Evolutionary conservation across 257 asterid genomes (phyloP).

Genomic region (Penstemon barbatus): DNA sequence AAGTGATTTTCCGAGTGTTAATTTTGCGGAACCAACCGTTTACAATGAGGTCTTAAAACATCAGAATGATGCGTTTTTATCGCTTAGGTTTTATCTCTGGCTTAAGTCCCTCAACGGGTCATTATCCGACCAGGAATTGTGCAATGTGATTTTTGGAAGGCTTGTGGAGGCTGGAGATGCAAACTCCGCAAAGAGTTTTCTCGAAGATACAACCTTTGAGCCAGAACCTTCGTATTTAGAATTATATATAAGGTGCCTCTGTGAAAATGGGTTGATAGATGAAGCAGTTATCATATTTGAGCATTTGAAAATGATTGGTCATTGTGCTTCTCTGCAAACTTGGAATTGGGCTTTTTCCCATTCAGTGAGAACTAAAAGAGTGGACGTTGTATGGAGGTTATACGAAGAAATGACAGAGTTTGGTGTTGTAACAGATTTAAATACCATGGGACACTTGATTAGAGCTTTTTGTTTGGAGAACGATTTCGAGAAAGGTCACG

Average conservation of each 20-base stretch:
- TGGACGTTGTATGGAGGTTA: slow-evolving; percentile 57
- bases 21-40: slow-evolving; percentile 55
- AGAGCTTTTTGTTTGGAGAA: slow-evolving; percentile 61
- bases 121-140: slow-evolving; percentile 35
- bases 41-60: slow-evolving; percentile 59
- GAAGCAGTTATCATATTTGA: slow-evolving; percentile 44
- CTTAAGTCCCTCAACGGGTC: slow-evolving; percentile 49
- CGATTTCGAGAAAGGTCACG: slow-evolving; percentile 45
- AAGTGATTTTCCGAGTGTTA: slow-evolving; percentile 53
- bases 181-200: slow-evolving; percentile 46
- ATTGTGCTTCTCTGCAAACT: slow-evolving; percentile 38
- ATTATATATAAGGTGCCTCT: slow-evolving; percentile 47
- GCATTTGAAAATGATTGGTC: slow-evolving; percentile 37
- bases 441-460: slow-evolving; percentile 55
- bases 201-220: slow-evolving; percentile 42
- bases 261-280: slow-evolving; percentile 51
- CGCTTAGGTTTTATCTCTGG: slow-evolving; percentile 60
- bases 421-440: slow-evolving; percentile 48
- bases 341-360: slow-evolving; percentile 61
- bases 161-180: slow-evolving; percentile 65
- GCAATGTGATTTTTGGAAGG: slow-evolving; percentile 47
- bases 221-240: slow-evolving; percentile 56
- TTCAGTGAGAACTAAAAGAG: slow-evolving; percentile 37
- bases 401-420: slow-evolving; percentile 47
- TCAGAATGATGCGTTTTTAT: slow-evolving; percentile 43